These are phyloP conservation scores for Myriosclerotinia curreyana DNA, from an alignment of 2,329 filamentous ascomycete species.

Conservation along the genomic window DNA sequence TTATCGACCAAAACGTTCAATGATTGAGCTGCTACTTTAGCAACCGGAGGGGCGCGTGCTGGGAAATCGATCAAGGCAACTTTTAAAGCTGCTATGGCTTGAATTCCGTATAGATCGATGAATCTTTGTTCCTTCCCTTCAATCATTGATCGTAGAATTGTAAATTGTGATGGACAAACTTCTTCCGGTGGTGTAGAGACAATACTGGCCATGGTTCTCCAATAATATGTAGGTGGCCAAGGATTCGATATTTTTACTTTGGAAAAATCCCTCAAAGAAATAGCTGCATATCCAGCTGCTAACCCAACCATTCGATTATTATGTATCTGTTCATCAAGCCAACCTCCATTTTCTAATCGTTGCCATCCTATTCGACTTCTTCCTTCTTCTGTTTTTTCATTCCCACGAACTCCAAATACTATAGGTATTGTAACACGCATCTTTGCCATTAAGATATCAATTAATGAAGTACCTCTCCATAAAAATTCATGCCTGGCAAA, in stretches of 20 bases:
- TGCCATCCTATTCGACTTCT: constrained; percentile 71
- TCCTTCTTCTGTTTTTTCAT: constrained; percentile 68
- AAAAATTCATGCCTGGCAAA: constrained; percentile 67
- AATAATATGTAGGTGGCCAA: constrained; percentile 77
- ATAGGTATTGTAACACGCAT: constrained; percentile 77
- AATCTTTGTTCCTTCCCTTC: constrained; percentile 72
- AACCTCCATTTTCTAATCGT: constrained; percentile 47
- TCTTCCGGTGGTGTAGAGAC: constrained; percentile 68
- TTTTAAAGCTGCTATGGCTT: constrained; percentile 67
- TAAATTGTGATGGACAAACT: constrained; percentile 69
- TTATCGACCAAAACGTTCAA: constrained; percentile 23
- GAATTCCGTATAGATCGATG: constrained; percentile 74
- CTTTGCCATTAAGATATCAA: constrained; percentile 86
- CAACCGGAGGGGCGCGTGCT: constrained; percentile 9
- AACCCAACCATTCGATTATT: constrained; percentile 80
- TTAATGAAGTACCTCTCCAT: constrained; percentile 65
- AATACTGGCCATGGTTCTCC: constrained; percentile 73
- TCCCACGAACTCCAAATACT: constrained; percentile 78
- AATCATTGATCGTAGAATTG: constrained; percentile 69
- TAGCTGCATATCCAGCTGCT: constrained; percentile 77
- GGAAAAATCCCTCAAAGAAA: constrained; percentile 79
- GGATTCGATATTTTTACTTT: constrained; percentile 64
- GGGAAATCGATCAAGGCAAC: constrained; percentile 74
- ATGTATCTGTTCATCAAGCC: constrained; percentile 68
- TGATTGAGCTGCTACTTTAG: constrained; percentile 12